phyloP scores from a whole-genome alignment of 1,139 yeast genomes.

The Yamadazyma dendronema region DNA sequence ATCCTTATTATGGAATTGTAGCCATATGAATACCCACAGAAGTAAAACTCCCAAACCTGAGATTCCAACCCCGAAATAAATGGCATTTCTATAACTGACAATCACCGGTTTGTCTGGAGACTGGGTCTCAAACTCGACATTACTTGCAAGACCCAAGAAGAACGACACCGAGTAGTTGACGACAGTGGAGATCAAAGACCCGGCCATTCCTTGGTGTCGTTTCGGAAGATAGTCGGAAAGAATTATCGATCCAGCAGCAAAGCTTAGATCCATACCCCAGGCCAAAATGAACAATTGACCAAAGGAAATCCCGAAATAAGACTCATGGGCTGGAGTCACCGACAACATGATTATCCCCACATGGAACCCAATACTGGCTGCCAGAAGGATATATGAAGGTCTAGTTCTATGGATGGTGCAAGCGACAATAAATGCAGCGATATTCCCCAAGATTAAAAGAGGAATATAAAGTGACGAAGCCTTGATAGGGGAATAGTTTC shows the following conservation, averaged over 20 bases:
- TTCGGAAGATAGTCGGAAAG: slow-evolving; percentile 50
- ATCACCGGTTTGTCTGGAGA: slow-evolving; percentile 21
- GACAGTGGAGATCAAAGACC: slow-evolving; percentile 54
- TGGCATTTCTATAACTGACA: slow-evolving; percentile 42
- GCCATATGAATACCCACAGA: slow-evolving; percentile 27
- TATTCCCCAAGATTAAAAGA: slow-evolving; percentile 43
- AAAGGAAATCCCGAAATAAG: slow-evolving; percentile 43
- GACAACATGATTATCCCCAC: slow-evolving; percentile 48
- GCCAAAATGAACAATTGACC: slow-evolving; percentile 49
- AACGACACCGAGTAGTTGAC: slow-evolving; percentile 54
- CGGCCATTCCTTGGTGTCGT: slow-evolving; percentile 60
- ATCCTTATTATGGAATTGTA: slow-evolving; percentile 18
- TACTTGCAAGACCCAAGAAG: slow-evolving; percentile 50
- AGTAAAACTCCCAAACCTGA: slow-evolving; percentile 34
- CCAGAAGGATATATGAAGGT: slow-evolving; percentile 44
- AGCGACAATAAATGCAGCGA: slow-evolving; percentile 47
- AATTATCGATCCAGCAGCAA: slow-evolving; percentile 55
- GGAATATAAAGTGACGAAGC: slow-evolving; percentile 47
- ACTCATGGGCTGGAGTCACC: slow-evolving; percentile 48
- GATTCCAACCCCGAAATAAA: slow-evolving; percentile 41
- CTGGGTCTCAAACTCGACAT: slow-evolving; percentile 42
- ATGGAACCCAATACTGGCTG: slow-evolving; percentile 45
- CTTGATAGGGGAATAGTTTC: slow-evolving; percentile 42
- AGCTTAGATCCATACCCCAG: slow-evolving; percentile 61
- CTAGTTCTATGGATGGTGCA: slow-evolving; percentile 36